These are phyloP conservation scores for Neoboletus magnificus DNA, from an alignment of 768 basidiomycete species.

Conservation along the genomic window DNA sequence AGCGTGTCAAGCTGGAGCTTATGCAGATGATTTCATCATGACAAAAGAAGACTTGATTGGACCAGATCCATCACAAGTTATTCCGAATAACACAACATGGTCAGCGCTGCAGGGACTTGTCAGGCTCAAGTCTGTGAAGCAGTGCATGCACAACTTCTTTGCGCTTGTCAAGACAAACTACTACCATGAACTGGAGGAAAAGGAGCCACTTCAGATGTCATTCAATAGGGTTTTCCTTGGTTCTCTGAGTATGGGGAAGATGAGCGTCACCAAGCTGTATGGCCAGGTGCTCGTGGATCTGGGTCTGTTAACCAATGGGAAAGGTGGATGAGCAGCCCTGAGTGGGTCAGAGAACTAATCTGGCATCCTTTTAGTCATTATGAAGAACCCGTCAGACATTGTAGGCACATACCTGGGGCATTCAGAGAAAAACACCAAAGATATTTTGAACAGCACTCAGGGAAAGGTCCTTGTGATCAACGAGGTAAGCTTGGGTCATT, in stretches of 20 bases:
- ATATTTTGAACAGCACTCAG: constrained; percentile 51
- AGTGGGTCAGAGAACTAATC: not conserved
- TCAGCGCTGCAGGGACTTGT: constrained; percentile 47
- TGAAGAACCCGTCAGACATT: constrained; percentile 70
- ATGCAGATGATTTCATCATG: constrained; percentile 50
- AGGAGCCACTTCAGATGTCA: constrained; percentile 49
- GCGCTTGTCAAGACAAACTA: constrained; percentile 52
- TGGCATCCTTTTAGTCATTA: constrained; percentile 42
- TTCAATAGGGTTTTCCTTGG: constrained; percentile 67
- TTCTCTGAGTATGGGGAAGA: constrained; percentile 70
- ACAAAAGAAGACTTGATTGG: constrained; percentile 59
- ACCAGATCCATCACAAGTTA: constrained; percentile 53
- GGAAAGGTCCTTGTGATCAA: constrained; percentile 73
- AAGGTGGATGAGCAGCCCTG: constrained; percentile 41
- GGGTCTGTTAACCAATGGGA: constrained; percentile 65
- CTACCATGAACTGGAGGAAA: constrained; percentile 54
- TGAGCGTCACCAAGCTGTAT: constrained; percentile 64
- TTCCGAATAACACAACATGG: constrained; percentile 48
- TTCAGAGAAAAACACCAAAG: constrained; percentile 64
- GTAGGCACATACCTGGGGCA: constrained; percentile 55
- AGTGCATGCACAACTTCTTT: constrained; percentile 47
- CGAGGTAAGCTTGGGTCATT: constrained; percentile 42
- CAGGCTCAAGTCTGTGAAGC: constrained; percentile 57
- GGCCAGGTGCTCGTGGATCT: constrained; percentile 61
- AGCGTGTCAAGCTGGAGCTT: constrained; percentile 37